phyloP scores from a whole-genome alignment of 768 basidiomycete species.

The Tricholoma sp. region DNA sequence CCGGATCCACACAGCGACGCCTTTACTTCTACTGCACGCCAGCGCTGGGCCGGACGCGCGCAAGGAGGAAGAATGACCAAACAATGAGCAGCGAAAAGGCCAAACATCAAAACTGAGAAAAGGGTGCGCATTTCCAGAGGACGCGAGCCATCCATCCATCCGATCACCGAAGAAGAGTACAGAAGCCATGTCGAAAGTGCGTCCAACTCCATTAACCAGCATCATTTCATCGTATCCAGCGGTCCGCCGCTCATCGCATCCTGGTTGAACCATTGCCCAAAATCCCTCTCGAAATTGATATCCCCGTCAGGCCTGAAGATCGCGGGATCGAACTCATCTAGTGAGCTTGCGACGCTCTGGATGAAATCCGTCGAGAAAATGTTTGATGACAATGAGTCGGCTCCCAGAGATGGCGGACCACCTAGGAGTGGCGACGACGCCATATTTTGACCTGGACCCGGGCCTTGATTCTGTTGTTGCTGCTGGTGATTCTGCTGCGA shows the following conservation, averaged over 20 bases:
- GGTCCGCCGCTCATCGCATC: constrained; percentile 24
- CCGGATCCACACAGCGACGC: background rate
- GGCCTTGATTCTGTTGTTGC: constrained; percentile 10
- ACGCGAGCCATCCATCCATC: constrained; percentile 1
- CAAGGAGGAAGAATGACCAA: background rate
- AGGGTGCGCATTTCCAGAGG: background rate
- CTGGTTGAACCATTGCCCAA: constrained; percentile 71
- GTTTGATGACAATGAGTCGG: constrained; percentile 6
- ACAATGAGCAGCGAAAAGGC: background rate
- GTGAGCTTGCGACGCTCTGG: constrained; percentile 31
- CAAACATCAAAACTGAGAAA: background rate
- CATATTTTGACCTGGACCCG: constrained; percentile 14
- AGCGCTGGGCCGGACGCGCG: background rate
- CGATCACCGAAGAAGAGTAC: background rate
- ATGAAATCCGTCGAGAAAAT: constrained; percentile 41
- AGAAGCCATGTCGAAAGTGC: background rate
- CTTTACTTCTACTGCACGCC: background rate
- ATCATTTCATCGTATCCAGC: constrained; percentile 14
- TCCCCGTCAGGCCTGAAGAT: constrained; percentile 43
- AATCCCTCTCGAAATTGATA: constrained; percentile 68
- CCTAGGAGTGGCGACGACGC: constrained; percentile 26
- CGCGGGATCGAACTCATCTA: constrained; percentile 38
- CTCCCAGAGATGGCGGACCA: constrained; percentile 12
- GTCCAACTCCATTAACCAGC: background rate
- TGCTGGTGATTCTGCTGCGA: constrained; percentile 14